Conservation (phyloP, 371 early-diverging fungal genomes). For the Cokeromyces recurvatus region DNA sequence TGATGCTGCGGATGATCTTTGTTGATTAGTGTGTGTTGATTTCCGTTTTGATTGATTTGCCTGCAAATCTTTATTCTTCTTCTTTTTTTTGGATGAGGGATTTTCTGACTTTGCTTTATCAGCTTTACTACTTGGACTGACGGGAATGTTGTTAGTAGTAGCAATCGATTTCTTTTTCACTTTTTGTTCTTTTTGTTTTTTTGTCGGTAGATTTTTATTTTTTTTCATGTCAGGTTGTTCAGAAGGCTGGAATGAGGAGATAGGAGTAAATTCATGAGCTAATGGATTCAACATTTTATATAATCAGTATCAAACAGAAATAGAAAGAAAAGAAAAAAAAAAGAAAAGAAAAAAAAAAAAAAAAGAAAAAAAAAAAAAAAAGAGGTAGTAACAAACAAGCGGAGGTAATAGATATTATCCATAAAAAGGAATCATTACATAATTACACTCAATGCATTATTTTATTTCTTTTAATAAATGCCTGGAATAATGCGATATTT, state of each 20-base stretch:
- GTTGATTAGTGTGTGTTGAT: neutral
- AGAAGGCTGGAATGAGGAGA: neutral
- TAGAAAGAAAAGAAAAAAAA: too few relatives aligned
- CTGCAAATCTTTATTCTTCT: slow-evolving; percentile 1
- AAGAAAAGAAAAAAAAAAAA: too few relatives aligned
- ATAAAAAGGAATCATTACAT: too few relatives aligned
- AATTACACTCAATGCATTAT: too few relatives aligned
- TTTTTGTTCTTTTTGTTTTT: neutral
- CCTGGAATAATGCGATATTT: slow-evolving; percentile 83
- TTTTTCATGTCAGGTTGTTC: neutral
- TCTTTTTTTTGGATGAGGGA: neutral
- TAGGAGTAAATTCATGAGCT: slow-evolving; percentile 9
- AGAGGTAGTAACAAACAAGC: too few relatives aligned
- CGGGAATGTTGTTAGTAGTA: too few relatives aligned
- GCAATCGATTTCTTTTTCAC: neutral
- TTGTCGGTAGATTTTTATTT: neutral
- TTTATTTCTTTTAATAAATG: slow-evolving; percentile 21
- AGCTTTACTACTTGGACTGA: neutral
- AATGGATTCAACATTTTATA: slow-evolving; percentile 6
- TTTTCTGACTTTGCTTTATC: neutral
- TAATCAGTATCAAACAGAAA: too few relatives aligned
- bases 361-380: neutral
- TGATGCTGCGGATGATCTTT: neutral
- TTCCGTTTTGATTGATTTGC: neutral
- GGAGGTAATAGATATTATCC: too few relatives aligned